Conservation (phyloP, 306 rosid genomes). For the Medicago truncatula region MtrunA17r5.0-ANR NC_053044.1:17759501-17760000, state of each 20-base stretch:
- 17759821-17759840: conserved; percentile 95
- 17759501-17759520: conserved; percentile 79
- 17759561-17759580: conserved; percentile 72
- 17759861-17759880: conserved; percentile 92
- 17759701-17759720: conserved; percentile 82
- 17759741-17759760: conserved; percentile 63
- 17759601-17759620: conserved; percentile 63
- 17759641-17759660: conserved; percentile 52
- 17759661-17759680: conserved; percentile 59
- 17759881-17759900: conserved; percentile 79
- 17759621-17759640: conserved; percentile 53
- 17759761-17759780: conserved; percentile 60
- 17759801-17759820: conserved; percentile 70
- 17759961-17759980: conserved; percentile 57
- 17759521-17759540: conserved; percentile 95
- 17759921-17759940: conserved; percentile 76
- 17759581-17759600: conserved; percentile 90
- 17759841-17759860: conserved; percentile 91
- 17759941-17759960: conserved; percentile 94
- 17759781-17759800: conserved; percentile 60
- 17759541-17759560: conserved; percentile 94
- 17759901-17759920: conserved; percentile 83
- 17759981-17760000: conserved; percentile 61
- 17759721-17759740: conserved; percentile 60
- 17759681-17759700: conserved; percentile 80